phyloP scores from a whole-genome alignment of 257 asterid genomes.

The Ilex aquifolium region DNA sequence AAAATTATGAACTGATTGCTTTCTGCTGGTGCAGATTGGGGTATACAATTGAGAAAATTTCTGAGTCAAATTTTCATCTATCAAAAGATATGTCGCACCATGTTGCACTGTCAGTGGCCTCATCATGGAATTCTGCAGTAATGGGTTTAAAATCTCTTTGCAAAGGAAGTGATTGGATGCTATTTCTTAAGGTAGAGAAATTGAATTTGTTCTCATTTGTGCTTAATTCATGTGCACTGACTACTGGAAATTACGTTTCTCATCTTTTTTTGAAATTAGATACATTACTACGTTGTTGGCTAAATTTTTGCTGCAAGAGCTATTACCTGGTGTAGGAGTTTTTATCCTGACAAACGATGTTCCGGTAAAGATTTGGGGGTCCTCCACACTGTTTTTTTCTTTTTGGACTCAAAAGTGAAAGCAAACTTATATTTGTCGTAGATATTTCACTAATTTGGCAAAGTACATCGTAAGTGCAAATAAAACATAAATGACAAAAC shows the following conservation, averaged over 20 bases:
- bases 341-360: neutral
- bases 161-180: slow-evolving; percentile 56
- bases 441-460: no score
- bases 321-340: neutral
- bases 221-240: neutral
- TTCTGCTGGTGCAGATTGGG: slow-evolving; percentile 52
- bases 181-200: slow-evolving; percentile 59
- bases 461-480: no score
- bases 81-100: slow-evolving; percentile 41
- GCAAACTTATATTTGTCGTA: no score
- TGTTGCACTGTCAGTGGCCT: slow-evolving; percentile 43
- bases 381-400: no score
- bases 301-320: neutral
- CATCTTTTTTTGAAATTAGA: neutral
- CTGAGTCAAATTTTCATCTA: slow-evolving; percentile 37
- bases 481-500: no score
- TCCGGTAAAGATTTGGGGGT: no score
- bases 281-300: neutral
- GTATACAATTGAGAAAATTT: slow-evolving; percentile 55
- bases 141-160: slow-evolving; percentile 58
- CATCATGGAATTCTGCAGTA: slow-evolving; percentile 57
- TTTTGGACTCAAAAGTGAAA: no score
- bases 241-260: neutral
- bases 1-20: slow-evolving; percentile 14
- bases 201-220: neutral